These are phyloP conservation scores for Domatiomyces catenatus DNA, from an alignment of 2,329 filamentous ascomycete species.

Conservation along the genomic window DNA sequence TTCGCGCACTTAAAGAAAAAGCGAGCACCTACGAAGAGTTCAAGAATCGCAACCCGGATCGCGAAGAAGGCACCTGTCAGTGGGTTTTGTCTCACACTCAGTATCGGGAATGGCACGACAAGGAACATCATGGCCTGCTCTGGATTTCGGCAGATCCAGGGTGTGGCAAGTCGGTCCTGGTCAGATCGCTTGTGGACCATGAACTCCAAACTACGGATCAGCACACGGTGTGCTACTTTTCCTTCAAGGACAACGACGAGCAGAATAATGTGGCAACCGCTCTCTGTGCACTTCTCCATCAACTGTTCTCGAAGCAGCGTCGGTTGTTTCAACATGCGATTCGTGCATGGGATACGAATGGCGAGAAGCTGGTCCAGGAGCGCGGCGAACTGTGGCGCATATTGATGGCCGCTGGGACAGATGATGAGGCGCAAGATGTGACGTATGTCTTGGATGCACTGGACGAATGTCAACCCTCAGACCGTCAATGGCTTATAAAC, in stretches of 20 bases:
- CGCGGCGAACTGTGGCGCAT: constrained; percentile 5
- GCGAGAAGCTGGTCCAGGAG: constrained; percentile 2
- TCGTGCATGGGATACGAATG: constrained; percentile 4
- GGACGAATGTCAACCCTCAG: constrained; percentile 7
- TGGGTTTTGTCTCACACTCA: constrained; percentile 21
- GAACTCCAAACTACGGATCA: constrained; percentile 11
- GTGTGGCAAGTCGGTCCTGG: constrained; percentile 28
- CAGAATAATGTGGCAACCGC: constrained; percentile 20
- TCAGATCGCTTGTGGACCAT: constrained; percentile 22
- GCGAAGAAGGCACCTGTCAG: constrained; percentile 21
- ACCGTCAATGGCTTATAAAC: constrained; percentile 3
- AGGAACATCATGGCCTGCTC: constrained; percentile 18
- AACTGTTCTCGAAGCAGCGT: constrained; percentile 21
- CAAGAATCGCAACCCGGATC: constrained; percentile 22
- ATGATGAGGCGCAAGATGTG: constrained; percentile 3
- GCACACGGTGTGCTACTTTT: constrained; percentile 21
- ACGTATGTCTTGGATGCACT: constrained; percentile 10
- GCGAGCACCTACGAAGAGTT: constrained; percentile 16
- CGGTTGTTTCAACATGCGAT: constrained; percentile 15
- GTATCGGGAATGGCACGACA: constrained; percentile 19
- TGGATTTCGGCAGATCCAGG: constrained; percentile 29
- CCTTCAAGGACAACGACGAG: constrained; percentile 26
- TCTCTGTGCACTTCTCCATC: constrained; percentile 25
- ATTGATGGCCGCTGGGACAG: not conserved
- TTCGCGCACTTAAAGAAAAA: not conserved